phyloP scores from a whole-genome alignment of 2,329 filamentous ascomycete species.

The Eutypa lata region DNA sequence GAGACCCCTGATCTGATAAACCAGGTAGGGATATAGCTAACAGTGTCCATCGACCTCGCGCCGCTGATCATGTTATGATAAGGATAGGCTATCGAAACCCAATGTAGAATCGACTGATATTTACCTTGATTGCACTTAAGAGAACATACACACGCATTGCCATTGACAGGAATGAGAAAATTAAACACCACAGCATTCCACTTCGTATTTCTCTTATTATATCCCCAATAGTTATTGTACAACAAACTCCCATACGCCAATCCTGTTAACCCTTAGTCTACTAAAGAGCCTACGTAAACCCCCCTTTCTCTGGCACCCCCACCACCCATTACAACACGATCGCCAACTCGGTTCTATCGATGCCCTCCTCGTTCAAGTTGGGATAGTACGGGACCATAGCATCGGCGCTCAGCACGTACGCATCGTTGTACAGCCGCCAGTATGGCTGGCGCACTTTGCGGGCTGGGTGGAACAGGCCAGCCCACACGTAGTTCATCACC shows the following conservation, averaged over 20 bases:
- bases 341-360: conserved; percentile 75
- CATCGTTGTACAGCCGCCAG: conserved; percentile 96
- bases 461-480: conserved; percentile 93
- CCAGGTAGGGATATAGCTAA: too few relatives aligned
- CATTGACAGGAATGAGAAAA: too few relatives aligned
- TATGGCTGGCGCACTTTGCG: conserved; percentile 92
- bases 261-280: too few relatives aligned
- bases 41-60: too few relatives aligned
- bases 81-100: too few relatives aligned
- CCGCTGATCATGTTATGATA: too few relatives aligned
- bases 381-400: conserved; percentile 97
- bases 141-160: too few relatives aligned
- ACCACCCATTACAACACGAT: conserved; percentile 65
- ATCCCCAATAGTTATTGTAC: background rate
- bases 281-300: too few relatives aligned
- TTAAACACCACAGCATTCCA: too few relatives aligned
- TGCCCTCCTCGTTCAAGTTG: conserved; percentile 73
- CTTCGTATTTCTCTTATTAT: background rate
- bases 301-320: background rate
- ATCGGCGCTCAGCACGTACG: conserved; percentile 90
- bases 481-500: conserved; percentile 98
- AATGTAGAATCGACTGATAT: too few relatives aligned
- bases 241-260: background rate
- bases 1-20: too few relatives aligned
- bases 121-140: too few relatives aligned